These are phyloP conservation scores for Xylaria sp. DNA, from an alignment of 2,329 filamentous ascomycete genomes.

Conservation along the genomic window DNA sequence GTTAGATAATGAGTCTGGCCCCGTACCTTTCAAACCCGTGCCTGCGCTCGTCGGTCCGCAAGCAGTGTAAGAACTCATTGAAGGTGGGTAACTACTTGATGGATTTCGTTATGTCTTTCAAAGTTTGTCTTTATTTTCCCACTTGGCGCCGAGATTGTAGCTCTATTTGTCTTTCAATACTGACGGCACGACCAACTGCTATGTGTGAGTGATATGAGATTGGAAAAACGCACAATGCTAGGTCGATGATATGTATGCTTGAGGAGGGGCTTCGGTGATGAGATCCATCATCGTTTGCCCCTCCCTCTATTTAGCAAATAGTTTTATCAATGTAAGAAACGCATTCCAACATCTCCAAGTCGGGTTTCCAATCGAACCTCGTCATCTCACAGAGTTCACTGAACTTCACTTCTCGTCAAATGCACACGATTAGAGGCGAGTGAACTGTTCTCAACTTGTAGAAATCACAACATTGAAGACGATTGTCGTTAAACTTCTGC, in stretches of 20 bases:
- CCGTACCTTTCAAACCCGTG: neutral
- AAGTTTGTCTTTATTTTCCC: neutral
- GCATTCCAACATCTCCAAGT: neutral
- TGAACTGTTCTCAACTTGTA: no score
- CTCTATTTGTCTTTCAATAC: neutral
- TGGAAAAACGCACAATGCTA: neutral
- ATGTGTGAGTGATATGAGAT: neutral
- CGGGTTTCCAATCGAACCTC: neutral
- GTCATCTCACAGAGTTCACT: neutral
- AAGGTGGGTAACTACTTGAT: neutral
- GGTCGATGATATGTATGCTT: neutral
- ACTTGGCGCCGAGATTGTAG: neutral
- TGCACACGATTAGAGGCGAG: neutral
- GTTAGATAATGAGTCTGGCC: neutral
- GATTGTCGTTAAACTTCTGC: neutral
- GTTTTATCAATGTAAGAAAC: neutral
- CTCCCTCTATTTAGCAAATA: neutral
- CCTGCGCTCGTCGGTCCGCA: neutral
- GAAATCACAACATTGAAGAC: neutral
- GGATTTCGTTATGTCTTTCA: neutral
- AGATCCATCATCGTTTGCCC: neutral
- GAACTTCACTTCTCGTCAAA: neutral
- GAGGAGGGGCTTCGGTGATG: neutral
- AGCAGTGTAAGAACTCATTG: neutral
- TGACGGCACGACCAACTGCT: neutral